Percentiles rank a stretch among this genome's conserved stretches.
Conservation (phyloP, 208 protist genomes). For the Trypanosoma lewisi region DNA sequence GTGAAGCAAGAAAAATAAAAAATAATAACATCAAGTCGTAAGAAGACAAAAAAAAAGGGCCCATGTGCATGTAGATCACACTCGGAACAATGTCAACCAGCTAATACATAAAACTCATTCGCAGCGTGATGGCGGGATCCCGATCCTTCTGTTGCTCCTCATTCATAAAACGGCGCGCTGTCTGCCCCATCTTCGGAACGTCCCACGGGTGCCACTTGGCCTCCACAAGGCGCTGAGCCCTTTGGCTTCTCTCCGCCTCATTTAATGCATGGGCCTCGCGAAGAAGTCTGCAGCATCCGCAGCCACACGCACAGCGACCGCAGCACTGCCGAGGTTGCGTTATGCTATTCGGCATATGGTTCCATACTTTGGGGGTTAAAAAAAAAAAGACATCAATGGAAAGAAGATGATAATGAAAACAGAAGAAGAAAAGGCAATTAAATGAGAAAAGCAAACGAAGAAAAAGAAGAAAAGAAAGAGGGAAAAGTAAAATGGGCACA, state of each 20-base stretch:
- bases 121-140: slow-evolving; percentile 8
- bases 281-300: slow-evolving; percentile 18
- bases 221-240: background rate
- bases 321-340: slow-evolving; percentile 8
- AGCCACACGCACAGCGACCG: slow-evolving; percentile 26
- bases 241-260: slow-evolving; percentile 1
- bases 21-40: background rate
- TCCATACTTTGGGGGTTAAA: too few relatives aligned
- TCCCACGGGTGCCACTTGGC: slow-evolving; percentile 39
- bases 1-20: background rate
- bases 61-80: too few relatives aligned
- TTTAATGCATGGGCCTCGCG: slow-evolving; percentile 6
- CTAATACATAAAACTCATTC: slow-evolving; percentile 38
- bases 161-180: slow-evolving; percentile 36
- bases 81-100: too few relatives aligned
- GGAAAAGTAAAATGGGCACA: slow-evolving; percentile 1
- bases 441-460: slow-evolving; percentile 9
- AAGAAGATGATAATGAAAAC: slow-evolving; percentile 1
- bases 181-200: slow-evolving; percentile 50
- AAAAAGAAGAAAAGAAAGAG: slow-evolving; percentile 1
- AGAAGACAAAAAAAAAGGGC: background rate
- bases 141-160: slow-evolving; percentile 13
- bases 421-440: background rate
- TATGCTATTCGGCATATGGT: slow-evolving; percentile 1
- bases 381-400: background rate